These are phyloP conservation scores for Penicillium goetzii DNA, from an alignment of 495 filamentous ascomycete genomes.

Conservation along the genomic window DNA sequence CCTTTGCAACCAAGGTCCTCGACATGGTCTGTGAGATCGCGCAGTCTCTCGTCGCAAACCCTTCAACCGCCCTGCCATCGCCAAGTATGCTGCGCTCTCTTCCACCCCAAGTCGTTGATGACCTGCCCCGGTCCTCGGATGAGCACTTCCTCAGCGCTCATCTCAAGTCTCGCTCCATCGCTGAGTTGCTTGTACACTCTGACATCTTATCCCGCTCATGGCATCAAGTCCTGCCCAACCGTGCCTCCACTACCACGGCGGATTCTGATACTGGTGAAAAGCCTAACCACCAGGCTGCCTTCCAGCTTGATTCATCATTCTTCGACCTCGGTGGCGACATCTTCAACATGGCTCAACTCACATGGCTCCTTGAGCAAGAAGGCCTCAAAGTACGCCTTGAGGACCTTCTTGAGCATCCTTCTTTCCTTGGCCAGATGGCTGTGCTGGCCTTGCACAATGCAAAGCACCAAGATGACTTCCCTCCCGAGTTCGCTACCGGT, in stretches of 20 bases:
- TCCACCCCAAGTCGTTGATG: conserved; percentile 36
- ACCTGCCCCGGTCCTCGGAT: conserved; percentile 32
- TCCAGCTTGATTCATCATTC: conserved; percentile 54
- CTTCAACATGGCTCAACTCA: conserved; percentile 54
- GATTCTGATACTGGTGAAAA: conserved; percentile 18
- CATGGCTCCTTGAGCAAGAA: conserved; percentile 52
- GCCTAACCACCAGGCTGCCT: conserved; percentile 26
- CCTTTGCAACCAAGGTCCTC: conserved; percentile 49
- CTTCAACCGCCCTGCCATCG: conserved; percentile 47
- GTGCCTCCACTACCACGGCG: conserved; percentile 9
- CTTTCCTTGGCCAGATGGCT: conserved; percentile 54
- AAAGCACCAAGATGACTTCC: conserved; percentile 30
- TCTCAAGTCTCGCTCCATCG: conserved; percentile 47
- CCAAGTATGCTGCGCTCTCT: conserved; percentile 44
- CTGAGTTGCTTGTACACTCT: conserved; percentile 52
- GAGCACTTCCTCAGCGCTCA: conserved; percentile 41
- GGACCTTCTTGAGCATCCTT: conserved; percentile 53
- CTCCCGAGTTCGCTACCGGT: conserved; percentile 23
- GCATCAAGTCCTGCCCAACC: conserved; percentile 52
- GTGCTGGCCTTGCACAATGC: conserved; percentile 45
- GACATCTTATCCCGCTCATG: conserved; percentile 53
- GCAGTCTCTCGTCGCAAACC: conserved; percentile 49
- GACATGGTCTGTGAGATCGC: conserved; percentile 55
- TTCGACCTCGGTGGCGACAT: conserved; percentile 59
- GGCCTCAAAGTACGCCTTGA: conserved; percentile 54